Evolutionary conservation across 2,329 filamentous ascomycete species (phyloP).

Genomic region (Sporothrix protearum): DNA sequence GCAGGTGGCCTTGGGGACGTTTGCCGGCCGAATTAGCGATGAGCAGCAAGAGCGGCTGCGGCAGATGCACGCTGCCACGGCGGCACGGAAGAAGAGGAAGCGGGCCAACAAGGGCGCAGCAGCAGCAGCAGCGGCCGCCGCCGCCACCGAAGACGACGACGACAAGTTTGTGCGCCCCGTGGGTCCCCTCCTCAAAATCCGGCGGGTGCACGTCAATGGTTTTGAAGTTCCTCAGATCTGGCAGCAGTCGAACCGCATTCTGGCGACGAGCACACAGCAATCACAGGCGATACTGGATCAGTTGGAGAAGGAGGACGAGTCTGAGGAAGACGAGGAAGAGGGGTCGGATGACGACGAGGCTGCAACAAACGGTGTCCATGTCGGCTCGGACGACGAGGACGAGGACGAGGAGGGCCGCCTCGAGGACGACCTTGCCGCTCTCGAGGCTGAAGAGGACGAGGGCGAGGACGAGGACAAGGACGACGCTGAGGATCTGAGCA

Average conservation of each 20-base stretch:
- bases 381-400: slow-evolving; percentile 9
- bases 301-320: slow-evolving; percentile 47
- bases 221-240: slow-evolving; percentile 88
- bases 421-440: slow-evolving; percentile 34
- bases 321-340: slow-evolving; percentile 45
- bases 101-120: slow-evolving; percentile 36
- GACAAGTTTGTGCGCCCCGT: slow-evolving; percentile 70
- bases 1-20: slow-evolving; percentile 75
- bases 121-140: not conserved
- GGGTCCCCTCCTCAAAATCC: slow-evolving; percentile 64
- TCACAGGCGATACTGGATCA: slow-evolving; percentile 47
- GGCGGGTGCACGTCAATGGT: slow-evolving; percentile 79
- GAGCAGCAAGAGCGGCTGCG: slow-evolving; percentile 67
- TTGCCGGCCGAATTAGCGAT: slow-evolving; percentile 70
- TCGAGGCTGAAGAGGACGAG: slow-evolving; percentile 36
- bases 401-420: slow-evolving; percentile 36
- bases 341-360: slow-evolving; percentile 40
- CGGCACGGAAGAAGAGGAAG: slow-evolving; percentile 70
- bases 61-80: slow-evolving; percentile 39
- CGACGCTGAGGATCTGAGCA: slow-evolving; percentile 39
- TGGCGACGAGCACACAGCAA: slow-evolving; percentile 54
- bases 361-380: slow-evolving; percentile 36
- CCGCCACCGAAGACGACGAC: slow-evolving; percentile 42
- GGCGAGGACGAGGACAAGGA: slow-evolving; percentile 42
- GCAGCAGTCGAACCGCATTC: slow-evolving; percentile 85